Conservation (phyloP, 2,329 filamentous ascomycete species). For the Aureobasidium namibiae region DNA sequence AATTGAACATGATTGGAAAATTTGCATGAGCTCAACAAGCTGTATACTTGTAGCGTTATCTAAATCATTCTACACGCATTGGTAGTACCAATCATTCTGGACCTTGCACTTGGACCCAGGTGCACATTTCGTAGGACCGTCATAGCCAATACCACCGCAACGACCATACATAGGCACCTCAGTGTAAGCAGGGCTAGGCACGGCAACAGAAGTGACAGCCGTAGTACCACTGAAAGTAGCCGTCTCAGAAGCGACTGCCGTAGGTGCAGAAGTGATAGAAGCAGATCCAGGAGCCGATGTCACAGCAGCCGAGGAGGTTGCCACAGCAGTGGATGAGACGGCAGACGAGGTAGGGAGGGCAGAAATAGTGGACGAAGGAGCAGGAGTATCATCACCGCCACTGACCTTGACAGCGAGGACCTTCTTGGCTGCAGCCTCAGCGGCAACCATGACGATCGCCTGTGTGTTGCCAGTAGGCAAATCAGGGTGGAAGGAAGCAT, state of each 20-base stretch:
- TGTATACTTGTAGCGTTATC: too few relatives aligned
- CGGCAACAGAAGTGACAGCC: neutral
- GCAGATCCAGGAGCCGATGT: neutral
- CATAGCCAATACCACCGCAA: constrained; percentile 29
- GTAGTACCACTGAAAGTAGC: neutral
- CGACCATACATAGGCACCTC: constrained; percentile 21
- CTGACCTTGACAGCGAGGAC: constrained; percentile 22
- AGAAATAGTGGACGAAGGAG: neutral
- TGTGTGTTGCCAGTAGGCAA: constrained; percentile 59
- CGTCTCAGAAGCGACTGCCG: neutral
- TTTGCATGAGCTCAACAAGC: too few relatives aligned
- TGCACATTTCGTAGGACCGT: constrained; percentile 27
- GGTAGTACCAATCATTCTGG: constrained; percentile 30
- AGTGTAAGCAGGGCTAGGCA: neutral
- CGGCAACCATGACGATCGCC: constrained; percentile 52
- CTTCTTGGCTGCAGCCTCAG: constrained; percentile 48
- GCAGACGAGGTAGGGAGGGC: neutral
- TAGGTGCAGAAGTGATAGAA: neutral
- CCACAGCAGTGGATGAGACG: neutral
- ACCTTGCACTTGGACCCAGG: constrained; percentile 26
- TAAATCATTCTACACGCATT: constrained; percentile 24
- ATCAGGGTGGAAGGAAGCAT: constrained; percentile 59
- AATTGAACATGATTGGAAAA: too few relatives aligned
- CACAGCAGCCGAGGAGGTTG: neutral
- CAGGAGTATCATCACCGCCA: constrained; percentile 18